A percentile compares a stretch with the other conserved stretches of the same genome.
These are phyloP conservation scores for Astragalus glycyphyllos DNA, from an alignment of 306 rosid species.

Conservation along the genomic window DNA sequence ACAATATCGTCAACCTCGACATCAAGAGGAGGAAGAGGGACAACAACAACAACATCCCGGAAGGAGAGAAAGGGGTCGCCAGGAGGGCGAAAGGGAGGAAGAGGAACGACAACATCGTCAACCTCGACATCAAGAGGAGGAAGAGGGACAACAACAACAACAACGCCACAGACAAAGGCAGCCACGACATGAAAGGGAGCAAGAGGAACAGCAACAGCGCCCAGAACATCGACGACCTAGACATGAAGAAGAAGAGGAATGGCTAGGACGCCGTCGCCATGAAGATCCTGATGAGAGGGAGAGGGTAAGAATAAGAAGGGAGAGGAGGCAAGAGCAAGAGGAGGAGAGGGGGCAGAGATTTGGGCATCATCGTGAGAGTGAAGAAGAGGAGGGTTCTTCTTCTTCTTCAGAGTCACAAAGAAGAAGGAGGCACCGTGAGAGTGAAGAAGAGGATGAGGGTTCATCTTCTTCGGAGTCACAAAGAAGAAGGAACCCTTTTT, in stretches of 20 bases:
- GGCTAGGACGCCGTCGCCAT: not conserved
- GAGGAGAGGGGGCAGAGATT: too few species aligned
- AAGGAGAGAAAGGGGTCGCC: too few species aligned
- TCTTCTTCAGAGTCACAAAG: not conserved
- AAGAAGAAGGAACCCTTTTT: slow-evolving; percentile 26
- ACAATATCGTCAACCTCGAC: not conserved
- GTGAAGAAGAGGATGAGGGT: not conserved
- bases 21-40: not conserved
- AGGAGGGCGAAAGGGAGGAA: too few species aligned
- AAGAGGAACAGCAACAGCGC: not conserved
- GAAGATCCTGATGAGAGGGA: slow-evolving; percentile 46
- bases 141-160: not conserved
- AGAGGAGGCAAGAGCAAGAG: not conserved
- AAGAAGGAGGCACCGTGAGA: not conserved
- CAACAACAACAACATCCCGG: not conserved
- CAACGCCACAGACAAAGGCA: not conserved
- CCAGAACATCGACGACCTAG: not conserved
- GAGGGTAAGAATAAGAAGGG: not conserved
- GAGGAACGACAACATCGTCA: not conserved
- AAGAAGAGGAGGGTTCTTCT: not conserved
- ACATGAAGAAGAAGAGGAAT: not conserved
- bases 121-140: not conserved
- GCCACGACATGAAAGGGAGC: not conserved
- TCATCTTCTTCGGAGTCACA: not conserved
- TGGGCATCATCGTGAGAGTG: not conserved